Evolutionary conservation across 164 flowering plant genomes (phyloP), one percentile per base, ranked within the genome.

Genomic region (Amborella trichopoda): DNA sequence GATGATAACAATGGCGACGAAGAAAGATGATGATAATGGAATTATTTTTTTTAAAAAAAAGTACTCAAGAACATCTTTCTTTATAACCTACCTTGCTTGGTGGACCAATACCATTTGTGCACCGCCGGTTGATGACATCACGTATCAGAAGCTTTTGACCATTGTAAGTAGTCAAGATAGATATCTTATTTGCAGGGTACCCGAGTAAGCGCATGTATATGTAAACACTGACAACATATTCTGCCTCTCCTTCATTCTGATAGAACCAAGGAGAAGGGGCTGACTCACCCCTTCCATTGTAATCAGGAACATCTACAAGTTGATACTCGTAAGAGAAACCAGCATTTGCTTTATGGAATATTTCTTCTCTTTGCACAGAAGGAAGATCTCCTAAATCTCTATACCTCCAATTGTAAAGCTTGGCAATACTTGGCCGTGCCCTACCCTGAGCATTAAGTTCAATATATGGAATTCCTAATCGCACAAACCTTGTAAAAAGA

Each of bases 211-310:
- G 87, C 96, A 91, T 84, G 63, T 81, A 91, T 8, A 87, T 84
- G 54, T 84, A 91, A 23, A 84, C 83, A 64, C 99, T 87, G 46
- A 87, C 96, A 49, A 91, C 44, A 51, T 91, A 87, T 60, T 91
- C 99, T 28, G 99, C 96, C 67, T 91, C 99, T 52, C 95, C 99
- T 66, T 80, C 96, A 60, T 91, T 91, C 51, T 91, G 99, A 65
- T 87, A 91, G 54, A 91, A 91, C 96, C 96, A 91, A 12, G 99
- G 96, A 26, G 96, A 91, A 41, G 99, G 99, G n/a, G 96, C 87
- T 49, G 51, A 61, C 66, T 91, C 99, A 38, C 99, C 99, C 64
- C 49, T 77, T 25, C 83, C 99, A 56, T 68, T 66, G 66, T 84
- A 84, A 68, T 91, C 99, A 44, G 94, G 95, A 26, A 91, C 99